phyloP scores from a whole-genome alignment of 2,329 filamentous ascomycete genomes.

The Rhynchosporium secalis region DNA sequence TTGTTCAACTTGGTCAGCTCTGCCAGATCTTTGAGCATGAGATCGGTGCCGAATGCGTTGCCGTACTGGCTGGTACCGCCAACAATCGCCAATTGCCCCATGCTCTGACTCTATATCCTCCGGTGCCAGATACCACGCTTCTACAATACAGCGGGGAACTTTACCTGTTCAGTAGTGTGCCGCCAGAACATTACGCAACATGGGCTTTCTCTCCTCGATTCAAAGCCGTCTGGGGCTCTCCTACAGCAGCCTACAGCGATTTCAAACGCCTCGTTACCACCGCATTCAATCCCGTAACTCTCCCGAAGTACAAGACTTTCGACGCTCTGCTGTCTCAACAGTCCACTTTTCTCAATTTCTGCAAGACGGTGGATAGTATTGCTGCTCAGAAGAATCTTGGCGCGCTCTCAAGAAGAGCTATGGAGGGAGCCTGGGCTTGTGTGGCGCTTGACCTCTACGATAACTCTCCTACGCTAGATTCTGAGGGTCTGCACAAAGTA shows the following conservation, averaged over 20 bases:
- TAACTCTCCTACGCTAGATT: neutral
- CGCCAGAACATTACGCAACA: neutral
- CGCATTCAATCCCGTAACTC: neutral
- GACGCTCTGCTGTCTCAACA: neutral
- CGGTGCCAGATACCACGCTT: neutral
- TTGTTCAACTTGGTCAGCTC: neutral
- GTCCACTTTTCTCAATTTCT: constrained; percentile 2
- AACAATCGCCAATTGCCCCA: neutral
- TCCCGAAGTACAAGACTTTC: neutral
- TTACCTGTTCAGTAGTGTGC: neutral
- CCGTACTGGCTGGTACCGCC: neutral
- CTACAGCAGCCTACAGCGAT: neutral
- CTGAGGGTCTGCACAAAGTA: neutral
- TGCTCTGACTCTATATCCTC: constrained; percentile 5
- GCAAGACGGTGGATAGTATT: neutral
- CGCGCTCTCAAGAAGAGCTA: constrained; percentile 1
- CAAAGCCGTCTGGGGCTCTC: neutral
- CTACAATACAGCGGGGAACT: neutral
- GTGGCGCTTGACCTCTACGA: neutral
- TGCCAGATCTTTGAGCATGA: neutral
- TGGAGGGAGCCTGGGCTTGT: constrained; percentile 5
- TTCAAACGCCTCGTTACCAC: constrained; percentile 5
- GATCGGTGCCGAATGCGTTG: constrained; percentile 1
- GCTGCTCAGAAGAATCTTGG: neutral
- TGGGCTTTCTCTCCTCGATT: neutral